phyloP scores from a whole-genome alignment of 2,329 filamentous ascomycete genomes.

The Stagonosporopsis tanaceti region DNA sequence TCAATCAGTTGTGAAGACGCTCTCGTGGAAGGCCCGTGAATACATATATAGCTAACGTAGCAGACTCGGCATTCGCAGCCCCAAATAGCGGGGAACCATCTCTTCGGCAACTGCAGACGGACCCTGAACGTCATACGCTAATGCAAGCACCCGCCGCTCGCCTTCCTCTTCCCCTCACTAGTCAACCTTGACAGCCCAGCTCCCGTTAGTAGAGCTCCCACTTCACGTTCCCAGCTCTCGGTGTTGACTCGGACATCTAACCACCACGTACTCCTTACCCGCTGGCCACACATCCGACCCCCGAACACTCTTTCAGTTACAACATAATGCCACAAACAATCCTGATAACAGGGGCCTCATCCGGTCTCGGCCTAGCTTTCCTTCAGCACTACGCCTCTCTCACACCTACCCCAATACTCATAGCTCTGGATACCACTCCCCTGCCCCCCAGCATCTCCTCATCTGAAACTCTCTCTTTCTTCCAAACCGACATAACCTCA shows the following conservation, averaged over 20 bases:
- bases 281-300: neutral
- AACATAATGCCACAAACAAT: constrained; percentile 62
- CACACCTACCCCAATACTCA: constrained; percentile 17
- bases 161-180: neutral
- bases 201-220: neutral
- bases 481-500: constrained; percentile 24
- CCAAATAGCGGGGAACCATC: constrained; percentile 19
- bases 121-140: constrained; percentile 15
- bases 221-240: neutral
- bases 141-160: constrained; percentile 12
- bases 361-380: constrained; percentile 82
- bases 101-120: constrained; percentile 18
- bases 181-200: neutral
- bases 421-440: constrained; percentile 33
- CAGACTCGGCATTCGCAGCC: neutral
- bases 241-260: constrained; percentile 3
- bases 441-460: neutral
- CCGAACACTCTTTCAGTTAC: neutral
- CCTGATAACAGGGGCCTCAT: constrained; percentile 91
- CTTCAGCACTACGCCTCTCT: constrained; percentile 34
- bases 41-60: neutral
- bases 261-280: neutral
- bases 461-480: constrained; percentile 15
- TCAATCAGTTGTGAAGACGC: neutral
- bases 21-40: neutral